Percentiles rank a stretch among this genome's conserved stretches.
These are phyloP conservation scores for Saccharomycopsis guyanensis DNA, from an alignment of 805 yeast species.

Conservation along the genomic window DNA sequence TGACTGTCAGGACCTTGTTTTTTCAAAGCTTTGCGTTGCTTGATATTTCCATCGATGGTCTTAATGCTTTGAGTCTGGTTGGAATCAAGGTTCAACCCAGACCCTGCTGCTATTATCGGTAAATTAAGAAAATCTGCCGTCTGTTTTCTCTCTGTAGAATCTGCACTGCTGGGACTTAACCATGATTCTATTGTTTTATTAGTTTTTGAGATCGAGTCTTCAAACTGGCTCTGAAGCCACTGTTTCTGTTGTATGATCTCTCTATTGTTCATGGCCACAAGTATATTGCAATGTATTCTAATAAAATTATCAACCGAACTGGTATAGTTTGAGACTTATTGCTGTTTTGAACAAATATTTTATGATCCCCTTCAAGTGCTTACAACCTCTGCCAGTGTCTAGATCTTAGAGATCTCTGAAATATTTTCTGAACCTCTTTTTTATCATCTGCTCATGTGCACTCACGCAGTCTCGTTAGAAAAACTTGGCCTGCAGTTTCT, in stretches of 20 bases:
- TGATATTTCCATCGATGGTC: slow-evolving; percentile 18
- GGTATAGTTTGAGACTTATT: too few relatives aligned
- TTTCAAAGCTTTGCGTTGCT: slow-evolving; percentile 9
- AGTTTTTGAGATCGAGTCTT: slow-evolving; percentile 1
- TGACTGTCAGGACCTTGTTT: background rate
- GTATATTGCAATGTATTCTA: too few relatives aligned
- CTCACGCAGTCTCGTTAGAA: too few relatives aligned
- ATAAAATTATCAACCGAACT: too few relatives aligned
- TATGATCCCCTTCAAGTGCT: too few relatives aligned
- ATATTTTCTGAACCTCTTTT: too few relatives aligned
- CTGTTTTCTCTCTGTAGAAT: background rate
- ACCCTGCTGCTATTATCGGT: slow-evolving; percentile 10
- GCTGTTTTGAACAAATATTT: too few relatives aligned
- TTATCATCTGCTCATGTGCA: too few relatives aligned
- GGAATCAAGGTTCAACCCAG: slow-evolving; percentile 11
- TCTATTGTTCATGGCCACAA: slow-evolving; percentile 8
- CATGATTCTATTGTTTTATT: slow-evolving; percentile 13
- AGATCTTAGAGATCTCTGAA: too few relatives aligned
- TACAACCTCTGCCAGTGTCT: too few relatives aligned
- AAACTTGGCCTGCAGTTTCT: too few relatives aligned
- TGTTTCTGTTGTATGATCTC: slow-evolving; percentile 9
- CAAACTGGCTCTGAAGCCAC: slow-evolving; percentile 14
- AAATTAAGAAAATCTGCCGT: slow-evolving; percentile 14
- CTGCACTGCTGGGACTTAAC: slow-evolving; percentile 8
- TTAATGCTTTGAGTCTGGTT: background rate